These are phyloP conservation scores for Beta vulgaris DNA, from an alignment of 148 eudicot genomes.

Conservation along the genomic window DNA sequence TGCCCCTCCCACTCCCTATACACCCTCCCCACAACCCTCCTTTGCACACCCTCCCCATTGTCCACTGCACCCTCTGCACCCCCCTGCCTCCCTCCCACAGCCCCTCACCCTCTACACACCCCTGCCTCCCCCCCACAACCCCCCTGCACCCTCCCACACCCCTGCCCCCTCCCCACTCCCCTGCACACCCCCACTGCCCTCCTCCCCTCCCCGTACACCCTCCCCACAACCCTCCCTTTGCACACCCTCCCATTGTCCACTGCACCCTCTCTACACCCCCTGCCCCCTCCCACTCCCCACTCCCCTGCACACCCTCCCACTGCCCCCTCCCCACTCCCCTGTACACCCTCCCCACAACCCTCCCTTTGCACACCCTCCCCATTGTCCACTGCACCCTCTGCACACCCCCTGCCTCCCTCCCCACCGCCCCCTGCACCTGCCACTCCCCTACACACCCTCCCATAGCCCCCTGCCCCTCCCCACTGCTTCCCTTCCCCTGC, in stretches of 20 bases:
- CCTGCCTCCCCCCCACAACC: not conserved
- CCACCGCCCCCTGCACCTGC: not conserved
- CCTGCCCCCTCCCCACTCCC: not conserved
- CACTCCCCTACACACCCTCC: not conserved
- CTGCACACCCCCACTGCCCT: not conserved
- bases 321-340: too few species aligned
- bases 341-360: not conserved
- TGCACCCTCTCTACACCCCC: too few species aligned
- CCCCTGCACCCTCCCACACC: not conserved
- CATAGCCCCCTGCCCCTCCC: not conserved
- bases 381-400: not conserved
- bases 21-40: too few species aligned
- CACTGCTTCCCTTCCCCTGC: not conserved
- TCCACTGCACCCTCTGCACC: not conserved
- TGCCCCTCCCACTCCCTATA: too few species aligned
- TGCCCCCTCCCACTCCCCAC: too few species aligned
- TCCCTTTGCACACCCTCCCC: not conserved
- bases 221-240: too few species aligned
- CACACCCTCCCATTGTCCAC: too few species aligned
- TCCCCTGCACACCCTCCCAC: too few species aligned
- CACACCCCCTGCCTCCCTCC: not conserved
- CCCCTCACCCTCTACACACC: not conserved
- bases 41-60: too few species aligned
- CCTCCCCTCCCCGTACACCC: not conserved
- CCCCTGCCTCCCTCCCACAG: not conserved